Conservation (phyloP, 2,329 filamentous ascomycete species). For the Verticillium isaacii region DNA sequence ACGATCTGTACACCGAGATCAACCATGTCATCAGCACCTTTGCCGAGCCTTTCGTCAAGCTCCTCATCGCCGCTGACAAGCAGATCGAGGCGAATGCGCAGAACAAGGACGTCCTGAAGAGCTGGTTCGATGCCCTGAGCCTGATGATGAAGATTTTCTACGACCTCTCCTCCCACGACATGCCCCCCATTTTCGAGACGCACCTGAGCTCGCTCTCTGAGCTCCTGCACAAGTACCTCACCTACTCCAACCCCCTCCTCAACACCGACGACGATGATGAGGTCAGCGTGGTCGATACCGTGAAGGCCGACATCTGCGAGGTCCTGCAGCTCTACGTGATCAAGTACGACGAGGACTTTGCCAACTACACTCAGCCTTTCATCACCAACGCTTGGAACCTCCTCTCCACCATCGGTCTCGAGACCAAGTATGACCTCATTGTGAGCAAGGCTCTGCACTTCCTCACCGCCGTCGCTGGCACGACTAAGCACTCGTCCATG, state of each 20-base stretch:
- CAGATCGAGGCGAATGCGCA: conserved; percentile 70
- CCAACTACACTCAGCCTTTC: conserved; percentile 73
- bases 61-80: conserved; percentile 69
- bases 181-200: conserved; percentile 91
- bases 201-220: conserved; percentile 72
- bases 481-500: conserved; percentile 69
- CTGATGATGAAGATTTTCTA: conserved; percentile 89
- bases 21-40: conserved; percentile 91
- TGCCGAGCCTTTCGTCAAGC: conserved; percentile 72
- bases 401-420: conserved; percentile 76
- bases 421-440: conserved; percentile 90
- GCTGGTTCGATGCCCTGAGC: conserved; percentile 80
- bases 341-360: conserved; percentile 95
- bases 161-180: conserved; percentile 95
- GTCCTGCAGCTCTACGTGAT: conserved; percentile 83
- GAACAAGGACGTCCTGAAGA: conserved; percentile 69
- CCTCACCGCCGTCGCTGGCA: conserved; percentile 80
- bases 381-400: conserved; percentile 88
- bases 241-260: conserved; percentile 79
- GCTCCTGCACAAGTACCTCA: conserved; percentile 87
- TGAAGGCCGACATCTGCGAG: conserved; percentile 92
- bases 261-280: conserved; percentile 87
- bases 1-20: conserved; percentile 91
- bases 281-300: conserved; percentile 75
- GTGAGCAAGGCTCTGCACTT: conserved; percentile 95